phyloP scores from a whole-genome alignment of 75 land plant species.

The Picea sitchensis region DNA sequence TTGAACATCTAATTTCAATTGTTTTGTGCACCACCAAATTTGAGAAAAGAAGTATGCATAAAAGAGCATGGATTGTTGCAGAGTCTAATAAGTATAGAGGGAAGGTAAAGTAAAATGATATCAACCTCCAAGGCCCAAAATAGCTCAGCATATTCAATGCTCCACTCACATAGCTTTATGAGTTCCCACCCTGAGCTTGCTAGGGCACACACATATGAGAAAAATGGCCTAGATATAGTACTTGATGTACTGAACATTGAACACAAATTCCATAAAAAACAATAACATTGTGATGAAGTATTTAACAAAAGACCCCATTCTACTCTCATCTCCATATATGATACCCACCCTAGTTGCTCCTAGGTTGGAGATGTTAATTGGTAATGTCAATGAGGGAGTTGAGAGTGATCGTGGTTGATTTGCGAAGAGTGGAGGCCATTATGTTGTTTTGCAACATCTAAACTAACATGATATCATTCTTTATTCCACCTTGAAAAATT shows the following conservation, averaged over 20 bases:
- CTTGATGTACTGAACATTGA: conserved; percentile 57
- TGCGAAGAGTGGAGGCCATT: conserved; percentile 78
- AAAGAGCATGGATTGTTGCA: too few relatives aligned
- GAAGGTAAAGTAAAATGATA: conserved; percentile 69
- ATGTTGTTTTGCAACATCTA: conserved; percentile 78
- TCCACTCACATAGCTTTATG: conserved; percentile 35
- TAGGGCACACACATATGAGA: conserved; percentile 60
- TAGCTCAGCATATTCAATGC: conserved; percentile 28
- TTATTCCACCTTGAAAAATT: conserved; percentile 27
- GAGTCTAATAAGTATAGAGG: conserved; percentile 66
- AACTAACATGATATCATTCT: conserved; percentile 65
- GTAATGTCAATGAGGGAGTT: conserved; percentile 61
- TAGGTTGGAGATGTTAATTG: conserved; percentile 33
- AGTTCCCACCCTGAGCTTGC: conserved; percentile 11
- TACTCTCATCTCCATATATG: conserved; percentile 45
- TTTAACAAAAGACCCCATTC: conserved; percentile 29
- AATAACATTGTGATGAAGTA: conserved; percentile 45
- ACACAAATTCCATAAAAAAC: conserved; percentile 58
- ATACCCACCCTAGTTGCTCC: not conserved
- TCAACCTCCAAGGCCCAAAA: conserved; percentile 67
- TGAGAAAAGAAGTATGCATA: not conserved
- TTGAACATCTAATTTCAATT: too few relatives aligned
- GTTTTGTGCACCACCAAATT: too few relatives aligned
- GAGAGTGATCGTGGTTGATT: conserved; percentile 69
- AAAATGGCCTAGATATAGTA: conserved; percentile 80